Base-by-base conservation (phyloP, 257 asterid genomes). In the Asclepias syriaca region DNA sequence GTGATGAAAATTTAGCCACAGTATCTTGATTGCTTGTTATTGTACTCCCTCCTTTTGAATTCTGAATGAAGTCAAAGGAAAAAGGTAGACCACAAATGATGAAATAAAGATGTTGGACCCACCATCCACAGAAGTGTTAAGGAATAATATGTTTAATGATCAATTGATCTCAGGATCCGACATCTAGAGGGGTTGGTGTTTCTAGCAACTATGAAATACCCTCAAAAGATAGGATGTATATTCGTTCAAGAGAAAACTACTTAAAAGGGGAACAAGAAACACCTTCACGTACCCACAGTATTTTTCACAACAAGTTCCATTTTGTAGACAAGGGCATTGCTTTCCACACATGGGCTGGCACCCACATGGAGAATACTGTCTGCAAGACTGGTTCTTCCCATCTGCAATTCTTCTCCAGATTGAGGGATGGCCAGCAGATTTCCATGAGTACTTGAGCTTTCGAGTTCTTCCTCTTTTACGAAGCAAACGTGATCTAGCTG, bases 371-470 rank as follows among this genome's bases (percentile, higher is more conserved):
- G 76, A 53, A 76, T 86, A 92, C 70, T 88, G 98, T 64, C 83
- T 87, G 71, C 81, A 84, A 18, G 93, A 86, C 83, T 72, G 86
- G 72, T 90, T 91, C 81, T 95, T 92, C 76, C 97, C 98, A 78
- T 91, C 96, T 8, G 83, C 89, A 61, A 88, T 82, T 85, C 97
- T 87, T 85, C 98, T 92, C 97, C 98, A 95, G 65, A 90, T 84
- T 46, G 97, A 90, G 45, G 99, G 99, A 83, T 92, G 99, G 46
- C 99, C 99, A 72, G 98, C 91, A 78, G 98, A 95, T 75, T 95
- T 95, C 82, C 93, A 85, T 32, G 99, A 95, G 76, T 93, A 90
- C 76, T 92, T 95, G 55, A 92, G 92, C 89, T 88, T 95, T 49
- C 98, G 89, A 37, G 84, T 84, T 75, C 98, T 84, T 51, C 99